These are phyloP conservation scores for Chalaropsis thielavioides DNA, from an alignment of 2,329 filamentous ascomycete species.

Conservation along the genomic window DNA sequence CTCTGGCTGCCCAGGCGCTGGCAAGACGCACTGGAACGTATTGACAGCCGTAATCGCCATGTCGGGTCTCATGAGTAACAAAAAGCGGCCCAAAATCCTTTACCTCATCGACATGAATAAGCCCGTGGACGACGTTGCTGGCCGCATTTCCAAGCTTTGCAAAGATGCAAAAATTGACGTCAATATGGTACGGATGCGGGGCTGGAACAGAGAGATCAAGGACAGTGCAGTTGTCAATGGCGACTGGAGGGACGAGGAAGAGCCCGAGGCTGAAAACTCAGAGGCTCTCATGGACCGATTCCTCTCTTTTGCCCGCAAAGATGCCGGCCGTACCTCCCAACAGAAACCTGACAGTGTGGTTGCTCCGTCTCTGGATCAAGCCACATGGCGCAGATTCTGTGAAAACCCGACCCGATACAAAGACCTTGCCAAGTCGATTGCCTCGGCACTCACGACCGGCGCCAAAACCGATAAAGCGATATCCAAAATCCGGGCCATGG, in stretches of 20 bases:
- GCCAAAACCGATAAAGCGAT: conserved; percentile 17
- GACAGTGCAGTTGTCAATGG: conserved; percentile 24
- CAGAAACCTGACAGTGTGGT: conserved; percentile 9
- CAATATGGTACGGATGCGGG: conserved; percentile 28
- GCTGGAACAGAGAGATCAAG: conserved; percentile 28
- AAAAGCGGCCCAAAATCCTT: conserved; percentile 24
- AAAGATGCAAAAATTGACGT: conserved; percentile 25
- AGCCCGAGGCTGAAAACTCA: conserved; percentile 3
- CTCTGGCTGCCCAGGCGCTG: conserved; percentile 34
- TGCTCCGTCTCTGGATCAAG: conserved; percentile 31
- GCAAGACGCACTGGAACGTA: conserved; percentile 35
- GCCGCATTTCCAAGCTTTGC: conserved; percentile 29
- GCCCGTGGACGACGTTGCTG: conserved; percentile 32
- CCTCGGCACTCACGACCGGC: conserved; percentile 21
- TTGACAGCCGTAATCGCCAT: conserved; percentile 28
- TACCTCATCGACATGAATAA: conserved; percentile 36
- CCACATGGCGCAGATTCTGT: conserved; percentile 29
- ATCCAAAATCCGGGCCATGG: conserved; percentile 23
- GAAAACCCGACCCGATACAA: conserved; percentile 24
- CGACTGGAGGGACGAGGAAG: conserved; percentile 7
- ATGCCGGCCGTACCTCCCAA: background rate
- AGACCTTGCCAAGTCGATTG: conserved; percentile 27
- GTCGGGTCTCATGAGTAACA: background rate
- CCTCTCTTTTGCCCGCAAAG: conserved; percentile 20
- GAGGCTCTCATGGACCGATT: conserved; percentile 24